phyloP scores from a whole-genome alignment of 371 early-diverging fungal species.

The Phascolomyces articulosus region DNA sequence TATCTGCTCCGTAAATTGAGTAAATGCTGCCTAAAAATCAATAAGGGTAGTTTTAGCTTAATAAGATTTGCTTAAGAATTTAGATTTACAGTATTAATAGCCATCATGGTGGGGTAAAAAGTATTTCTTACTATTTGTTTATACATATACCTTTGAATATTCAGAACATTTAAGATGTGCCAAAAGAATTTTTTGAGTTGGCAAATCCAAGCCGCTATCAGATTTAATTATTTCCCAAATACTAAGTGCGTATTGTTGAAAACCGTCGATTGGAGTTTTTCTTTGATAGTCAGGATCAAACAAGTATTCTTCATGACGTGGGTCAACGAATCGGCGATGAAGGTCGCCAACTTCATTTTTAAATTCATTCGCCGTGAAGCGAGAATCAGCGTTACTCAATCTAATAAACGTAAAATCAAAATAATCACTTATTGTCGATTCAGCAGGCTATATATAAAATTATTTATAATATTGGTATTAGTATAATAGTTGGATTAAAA shows the following conservation, averaged over 20 bases:
- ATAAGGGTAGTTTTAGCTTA: no score
- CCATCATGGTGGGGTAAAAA: no score
- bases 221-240: conserved; percentile 95
- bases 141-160: conserved; percentile 83
- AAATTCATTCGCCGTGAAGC: conserved; percentile 84
- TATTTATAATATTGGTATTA: no score
- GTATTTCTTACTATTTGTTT: no score
- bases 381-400: conserved; percentile 91
- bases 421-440: conserved; percentile 80
- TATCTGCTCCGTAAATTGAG: no score
- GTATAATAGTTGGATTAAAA: no score
- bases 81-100: no score
- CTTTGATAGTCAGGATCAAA: conserved; percentile 89
- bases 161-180: conserved; percentile 98
- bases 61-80: no score
- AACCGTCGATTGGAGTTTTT: conserved; percentile 95
- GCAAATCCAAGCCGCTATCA: conserved; percentile 95
- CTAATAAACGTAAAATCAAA: conserved; percentile 94
- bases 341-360: conserved; percentile 71
- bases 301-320: conserved; percentile 70
- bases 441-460: conserved; percentile 78
- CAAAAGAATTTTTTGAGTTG: conserved; percentile 96
- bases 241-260: conserved; percentile 84
- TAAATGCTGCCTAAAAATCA: no score
- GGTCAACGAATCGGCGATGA: conserved; percentile 79